Evolutionary conservation across 1,284 basidiomycete species (phyloP).

Genomic region (Sanguinoderma infundibulare): DNA sequence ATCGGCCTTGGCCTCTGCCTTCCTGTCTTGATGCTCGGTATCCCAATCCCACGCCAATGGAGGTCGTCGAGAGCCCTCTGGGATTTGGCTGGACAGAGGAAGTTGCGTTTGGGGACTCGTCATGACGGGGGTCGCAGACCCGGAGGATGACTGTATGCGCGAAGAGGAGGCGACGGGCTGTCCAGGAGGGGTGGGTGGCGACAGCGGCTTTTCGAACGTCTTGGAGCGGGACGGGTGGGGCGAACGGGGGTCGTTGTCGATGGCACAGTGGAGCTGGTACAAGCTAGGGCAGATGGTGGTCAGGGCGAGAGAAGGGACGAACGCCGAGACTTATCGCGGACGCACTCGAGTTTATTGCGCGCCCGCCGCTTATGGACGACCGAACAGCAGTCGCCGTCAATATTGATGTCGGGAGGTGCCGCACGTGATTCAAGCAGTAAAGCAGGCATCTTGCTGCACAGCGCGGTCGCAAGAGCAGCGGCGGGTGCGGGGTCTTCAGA

Average conservation of each 20-base stretch:
- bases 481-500: background rate
- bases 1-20: slow-evolving; percentile 62
- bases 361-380: slow-evolving; percentile 22
- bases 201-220: background rate
- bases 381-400: slow-evolving; percentile 12
- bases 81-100: slow-evolving; percentile 15
- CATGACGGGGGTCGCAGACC: slow-evolving; percentile 10
- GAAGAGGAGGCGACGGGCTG: slow-evolving; percentile 1
- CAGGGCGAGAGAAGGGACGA: slow-evolving; percentile 13
- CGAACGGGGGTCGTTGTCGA: slow-evolving; percentile 9
- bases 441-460: slow-evolving; percentile 17
- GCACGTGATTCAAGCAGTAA: slow-evolving; percentile 22
- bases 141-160: slow-evolving; percentile 8
- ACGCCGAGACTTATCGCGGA: slow-evolving; percentile 25
- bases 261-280: slow-evolving; percentile 23
- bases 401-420: slow-evolving; percentile 16
- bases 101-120: slow-evolving; percentile 8
- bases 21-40: slow-evolving; percentile 66
- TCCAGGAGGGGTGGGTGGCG: background rate
- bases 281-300: slow-evolving; percentile 17
- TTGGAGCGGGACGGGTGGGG: slow-evolving; percentile 1
- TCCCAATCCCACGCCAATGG: slow-evolving; percentile 68
- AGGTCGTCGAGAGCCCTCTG: slow-evolving; percentile 15
- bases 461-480: background rate
- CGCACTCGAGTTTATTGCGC: slow-evolving; percentile 27